Evolutionary conservation across 2,329 filamentous ascomycete species (phyloP), one percentile per base, ranked within the genome.

Genomic region (Chrysoporthe austroafricana): DNA sequence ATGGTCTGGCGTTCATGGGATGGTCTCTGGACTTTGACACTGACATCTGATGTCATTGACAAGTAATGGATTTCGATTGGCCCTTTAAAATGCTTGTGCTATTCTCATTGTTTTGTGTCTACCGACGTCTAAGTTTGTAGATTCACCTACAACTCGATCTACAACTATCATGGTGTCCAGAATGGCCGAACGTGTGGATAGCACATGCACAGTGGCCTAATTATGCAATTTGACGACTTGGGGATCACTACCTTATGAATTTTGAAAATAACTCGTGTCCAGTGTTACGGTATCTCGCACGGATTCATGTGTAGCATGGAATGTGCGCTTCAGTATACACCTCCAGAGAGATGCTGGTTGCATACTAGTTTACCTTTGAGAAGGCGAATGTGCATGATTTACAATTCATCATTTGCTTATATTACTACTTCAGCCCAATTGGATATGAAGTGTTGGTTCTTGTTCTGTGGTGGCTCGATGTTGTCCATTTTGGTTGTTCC

Each of bases 1-100:
- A 63, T 63, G 36, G 61, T 46, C 21, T 57, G 62, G 62, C 62
- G 62, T 63, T 57, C 21, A 36, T n/a, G 14, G 62, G 48, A 44
- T 39, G 14, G 21, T 46, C 46, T 36, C 4, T 44, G 50, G 60
- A 62, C 14, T 46, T 48, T 61, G 26, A 36, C 32, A 61, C 42
- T 59, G 14, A 42, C 16, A 5, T 16, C 18, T 16, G 11, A 32
- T 5, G 32, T 18, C 8, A 21, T 36, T 34, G 60, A 52, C n/a
- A 50, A 18, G 18, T 3, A 50, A 52, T 42, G 21, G 8, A 52
- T 42, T 52, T 62, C 26, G 16, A 62, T 60, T 59, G n/a, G 39
- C 39, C n/a, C 11, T 32, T 54, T 16, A 13, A 54, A 2, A 34
- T 54, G 2, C 13, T 34, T 5, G 11, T 54, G 50, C 26, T 26